Evolutionary conservation across 1,284 basidiomycete species (phyloP).

Genomic region (Naganishia sp.): DNA sequence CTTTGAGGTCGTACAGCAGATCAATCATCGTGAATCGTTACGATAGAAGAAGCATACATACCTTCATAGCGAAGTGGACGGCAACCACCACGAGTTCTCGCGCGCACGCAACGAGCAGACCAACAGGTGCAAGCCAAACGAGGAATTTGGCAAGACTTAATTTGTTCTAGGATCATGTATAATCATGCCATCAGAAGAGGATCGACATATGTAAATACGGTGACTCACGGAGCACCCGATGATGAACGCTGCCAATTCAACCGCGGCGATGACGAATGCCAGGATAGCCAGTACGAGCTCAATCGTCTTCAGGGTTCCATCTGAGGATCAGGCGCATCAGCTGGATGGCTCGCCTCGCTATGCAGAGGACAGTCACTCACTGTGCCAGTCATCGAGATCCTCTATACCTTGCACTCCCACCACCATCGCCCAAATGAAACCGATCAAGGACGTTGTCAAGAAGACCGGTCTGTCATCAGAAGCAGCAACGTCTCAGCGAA

Average conservation of each 20-base stretch:
- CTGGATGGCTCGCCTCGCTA: conserved; percentile 31
- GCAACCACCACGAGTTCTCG: conserved; percentile 57
- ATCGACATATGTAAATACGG: not conserved
- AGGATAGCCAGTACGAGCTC: conserved; percentile 44
- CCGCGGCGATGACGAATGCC: conserved; percentile 57
- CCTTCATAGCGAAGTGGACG: conserved; percentile 67
- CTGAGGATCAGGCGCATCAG: not conserved
- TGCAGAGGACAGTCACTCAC: conserved; percentile 5
- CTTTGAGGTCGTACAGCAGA: not conserved
- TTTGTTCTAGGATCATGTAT: conserved; percentile 60
- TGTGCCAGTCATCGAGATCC: conserved; percentile 22
- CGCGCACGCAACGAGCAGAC: conserved; percentile 60
- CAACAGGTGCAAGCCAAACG: conserved; percentile 60
- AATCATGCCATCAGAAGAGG: not conserved
- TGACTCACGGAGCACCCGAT: conserved; percentile 61
- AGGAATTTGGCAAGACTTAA: conserved; percentile 61
- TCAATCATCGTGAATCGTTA: not conserved
- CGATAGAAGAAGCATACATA: conserved; percentile 42
- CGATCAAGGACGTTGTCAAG: conserved; percentile 41
- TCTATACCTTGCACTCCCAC: conserved; percentile 40
- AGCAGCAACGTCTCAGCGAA: not conserved
- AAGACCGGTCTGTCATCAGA: conserved; percentile 36
- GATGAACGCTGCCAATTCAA: conserved; percentile 64
- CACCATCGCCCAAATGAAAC: conserved; percentile 44
- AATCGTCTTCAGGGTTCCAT: conserved; percentile 37